phyloP scores from a whole-genome alignment of 2,329 filamentous ascomycete species.

The Amauroascus niger region DNA sequence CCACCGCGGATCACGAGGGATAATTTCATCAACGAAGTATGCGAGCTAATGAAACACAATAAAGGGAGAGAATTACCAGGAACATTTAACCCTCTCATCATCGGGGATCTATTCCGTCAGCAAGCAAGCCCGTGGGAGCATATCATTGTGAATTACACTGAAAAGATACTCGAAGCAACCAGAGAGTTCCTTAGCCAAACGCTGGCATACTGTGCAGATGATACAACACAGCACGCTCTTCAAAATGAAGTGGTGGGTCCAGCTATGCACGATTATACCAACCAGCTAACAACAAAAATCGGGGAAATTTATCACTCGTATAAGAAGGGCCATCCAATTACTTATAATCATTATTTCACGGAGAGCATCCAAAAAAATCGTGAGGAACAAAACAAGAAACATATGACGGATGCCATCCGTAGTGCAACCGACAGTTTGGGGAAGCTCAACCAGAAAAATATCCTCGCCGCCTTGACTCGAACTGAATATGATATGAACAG shows the following conservation, averaged over 20 bases:
- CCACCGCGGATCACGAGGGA: conserved; percentile 7
- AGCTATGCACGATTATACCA: conserved; percentile 26
- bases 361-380: conserved; percentile 24
- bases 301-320: conserved; percentile 38
- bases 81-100: conserved; percentile 49
- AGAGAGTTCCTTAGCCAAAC: conserved; percentile 28
- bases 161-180: conserved; percentile 20
- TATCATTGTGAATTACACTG: conserved; percentile 23
- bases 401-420: neutral
- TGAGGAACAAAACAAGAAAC: neutral
- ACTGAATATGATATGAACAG: conserved; percentile 30
- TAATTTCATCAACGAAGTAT: conserved; percentile 34
- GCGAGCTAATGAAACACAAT: conserved; percentile 31
- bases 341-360: conserved; percentile 32
- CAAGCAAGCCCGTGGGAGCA: conserved; percentile 48
- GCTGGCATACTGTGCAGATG: conserved; percentile 31
- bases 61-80: conserved; percentile 50
- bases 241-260: conserved; percentile 32
- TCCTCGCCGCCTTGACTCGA: conserved; percentile 10
- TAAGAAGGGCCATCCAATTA: conserved; percentile 35
- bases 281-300: conserved; percentile 33
- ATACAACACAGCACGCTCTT: conserved; percentile 28
- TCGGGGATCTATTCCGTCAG: conserved; percentile 51
- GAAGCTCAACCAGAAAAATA: neutral
- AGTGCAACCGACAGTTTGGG: neutral